Evolutionary conservation across 352 stramenopile species (phyloP).

Genomic region (Globisporangium paroecandrum): DNA sequence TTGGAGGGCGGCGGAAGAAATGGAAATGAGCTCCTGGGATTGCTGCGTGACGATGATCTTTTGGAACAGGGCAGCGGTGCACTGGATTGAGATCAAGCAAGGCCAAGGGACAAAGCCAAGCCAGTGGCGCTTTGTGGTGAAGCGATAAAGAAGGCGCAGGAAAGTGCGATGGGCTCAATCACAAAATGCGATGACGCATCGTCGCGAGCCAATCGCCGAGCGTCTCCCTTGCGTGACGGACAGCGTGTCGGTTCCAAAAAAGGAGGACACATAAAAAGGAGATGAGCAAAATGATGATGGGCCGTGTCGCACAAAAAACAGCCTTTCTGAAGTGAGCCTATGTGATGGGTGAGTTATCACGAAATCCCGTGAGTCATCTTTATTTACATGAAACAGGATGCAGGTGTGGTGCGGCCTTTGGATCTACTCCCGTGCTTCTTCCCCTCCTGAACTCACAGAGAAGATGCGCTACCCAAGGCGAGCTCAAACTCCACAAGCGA

Average conservation of each 20-base stretch:
- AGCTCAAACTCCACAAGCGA: neutral
- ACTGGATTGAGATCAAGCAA: neutral
- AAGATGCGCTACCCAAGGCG: neutral
- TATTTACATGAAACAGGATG: neutral
- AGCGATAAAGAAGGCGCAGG: neutral
- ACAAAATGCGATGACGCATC: conserved; percentile 23
- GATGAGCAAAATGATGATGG: neutral
- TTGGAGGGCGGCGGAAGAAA: conserved; percentile 9
- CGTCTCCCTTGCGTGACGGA: conserved; percentile 3
- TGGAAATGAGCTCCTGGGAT: conserved; percentile 12
- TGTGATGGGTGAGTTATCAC: conserved; percentile 21
- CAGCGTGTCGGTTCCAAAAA: conserved; percentile 18
- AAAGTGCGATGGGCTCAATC: neutral
- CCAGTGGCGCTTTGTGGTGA: neutral
- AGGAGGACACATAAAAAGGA: conserved; percentile 3
- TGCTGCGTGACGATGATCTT: neutral
- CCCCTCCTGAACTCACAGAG: no score
- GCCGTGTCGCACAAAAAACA: neutral
- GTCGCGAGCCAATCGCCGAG: conserved; percentile 23
- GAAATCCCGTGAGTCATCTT: conserved; percentile 17
- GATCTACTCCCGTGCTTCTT: no score
- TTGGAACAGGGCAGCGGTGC: neutral
- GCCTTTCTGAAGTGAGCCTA: conserved; percentile 11
- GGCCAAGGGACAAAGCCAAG: neutral
- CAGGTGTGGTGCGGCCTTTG: no score